Evolutionary conservation across 2,329 filamentous ascomycete genomes (phyloP).

Genomic region (Septoria linicola): DNA sequence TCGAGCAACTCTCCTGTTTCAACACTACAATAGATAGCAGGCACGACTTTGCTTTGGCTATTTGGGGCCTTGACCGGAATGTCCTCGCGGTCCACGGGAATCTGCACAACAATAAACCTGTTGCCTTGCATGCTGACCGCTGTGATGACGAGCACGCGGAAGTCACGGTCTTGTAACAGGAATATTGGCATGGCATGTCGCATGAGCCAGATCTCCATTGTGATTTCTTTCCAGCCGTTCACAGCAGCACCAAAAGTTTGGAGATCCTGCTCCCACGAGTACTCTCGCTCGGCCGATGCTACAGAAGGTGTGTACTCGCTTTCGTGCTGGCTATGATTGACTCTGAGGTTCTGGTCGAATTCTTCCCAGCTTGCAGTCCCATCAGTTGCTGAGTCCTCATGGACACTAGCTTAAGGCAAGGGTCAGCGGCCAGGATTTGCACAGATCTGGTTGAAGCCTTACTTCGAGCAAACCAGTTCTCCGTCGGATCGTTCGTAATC

Average conservation of each 20-base stretch:
- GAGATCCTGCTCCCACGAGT: conserved; percentile 6
- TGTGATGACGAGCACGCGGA: conserved; percentile 65
- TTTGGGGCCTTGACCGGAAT: not conserved
- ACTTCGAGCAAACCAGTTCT: conserved; percentile 63
- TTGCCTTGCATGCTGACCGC: conserved; percentile 30
- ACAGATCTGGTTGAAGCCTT: too few relatives aligned
- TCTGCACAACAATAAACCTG: conserved; percentile 40
- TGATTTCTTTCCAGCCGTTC: conserved; percentile 36
- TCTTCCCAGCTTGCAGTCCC: conserved; percentile 64
- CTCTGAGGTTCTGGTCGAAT: conserved; percentile 60
- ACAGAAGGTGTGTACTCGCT: conserved; percentile 59
- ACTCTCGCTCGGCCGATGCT: conserved; percentile 44
- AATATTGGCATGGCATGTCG: conserved; percentile 61
- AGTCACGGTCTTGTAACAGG: conserved; percentile 61
- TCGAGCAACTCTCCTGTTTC: conserved; percentile 56
- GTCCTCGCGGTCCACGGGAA: conserved; percentile 36
- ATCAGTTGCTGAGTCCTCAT: conserved; percentile 52
- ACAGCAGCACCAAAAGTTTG: conserved; percentile 1
- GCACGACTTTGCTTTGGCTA: conserved; percentile 35
- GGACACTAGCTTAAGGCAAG: conserved; percentile 49
- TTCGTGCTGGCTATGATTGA: conserved; percentile 58
- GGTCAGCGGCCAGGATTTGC: too few relatives aligned
- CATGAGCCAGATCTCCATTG: conserved; percentile 60
- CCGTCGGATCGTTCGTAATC: conserved; percentile 35
- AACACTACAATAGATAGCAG: conserved; percentile 51